Evolutionary conservation across 768 basidiomycete species (phyloP), one percentile per base, ranked within the genome.

Genomic region (Podaxis sp.): DNA sequence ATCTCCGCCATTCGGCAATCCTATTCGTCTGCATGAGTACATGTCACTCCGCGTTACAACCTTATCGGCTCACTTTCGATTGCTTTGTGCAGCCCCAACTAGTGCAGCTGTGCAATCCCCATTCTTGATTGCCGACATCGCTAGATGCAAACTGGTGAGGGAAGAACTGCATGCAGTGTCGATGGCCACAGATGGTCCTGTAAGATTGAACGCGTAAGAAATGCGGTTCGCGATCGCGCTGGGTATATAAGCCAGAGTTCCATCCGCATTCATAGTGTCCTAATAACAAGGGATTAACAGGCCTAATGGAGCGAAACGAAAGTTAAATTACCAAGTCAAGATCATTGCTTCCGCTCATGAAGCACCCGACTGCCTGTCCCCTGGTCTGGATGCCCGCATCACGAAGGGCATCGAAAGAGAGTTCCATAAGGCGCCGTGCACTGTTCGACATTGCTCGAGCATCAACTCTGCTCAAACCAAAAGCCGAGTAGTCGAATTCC

Each of bases 111-210:
- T 76, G 36, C 82, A 76, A 46, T 84, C 83, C 1, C 80, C 81
- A 36, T 67, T 69, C 22, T 70, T 70, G 4, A 84, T 70, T 0
- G 80, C 76, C 33, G 79, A 77, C 1, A 82, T 72, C 2, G 79
- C 83, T 17, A 84, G 74, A 68, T 85, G 82, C 51, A 80, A 71
- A 2, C 80, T 80, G 4, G 73, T 77, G n/a, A 79, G 68, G 15
- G 74, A 75, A 19, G 81, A 83, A 38, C 80, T 82, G 64, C 83
- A 84, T 1, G 81, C 81, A 0, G 80, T 82, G 63, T 85, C 82
- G 0, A 78, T 66, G 4, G 82, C 79, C 37, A 84, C 63, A 3
- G 83, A 85, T 12, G 83, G 84, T 12, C 82, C 82, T 2, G 68
- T 51, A 12, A 77, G 63, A 62, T 79, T 76, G 8, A 80, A 67